Percentiles rank a stretch among this genome's conserved stretches.
Conservation (phyloP, 768 basidiomycete species). For the Tricholoma bakamatsutake region DNA sequence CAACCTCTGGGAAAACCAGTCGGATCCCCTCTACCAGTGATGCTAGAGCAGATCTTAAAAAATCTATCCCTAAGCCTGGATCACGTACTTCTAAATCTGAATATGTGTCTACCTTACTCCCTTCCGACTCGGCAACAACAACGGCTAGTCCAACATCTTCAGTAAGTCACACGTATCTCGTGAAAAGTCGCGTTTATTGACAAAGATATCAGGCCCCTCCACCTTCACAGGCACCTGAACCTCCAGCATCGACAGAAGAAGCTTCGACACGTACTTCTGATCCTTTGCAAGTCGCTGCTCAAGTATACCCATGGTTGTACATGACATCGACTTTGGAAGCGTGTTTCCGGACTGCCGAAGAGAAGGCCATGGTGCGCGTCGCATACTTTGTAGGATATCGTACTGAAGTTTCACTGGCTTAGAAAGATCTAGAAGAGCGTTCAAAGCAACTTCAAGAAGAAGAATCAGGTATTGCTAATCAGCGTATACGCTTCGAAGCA, state of each 20-base stretch:
- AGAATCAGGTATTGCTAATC: conserved; percentile 37
- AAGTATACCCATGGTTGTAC: conserved; percentile 53
- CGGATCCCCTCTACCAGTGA: background rate
- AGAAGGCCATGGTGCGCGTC: conserved; percentile 27
- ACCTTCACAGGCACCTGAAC: conserved; percentile 2
- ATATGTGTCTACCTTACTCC: background rate
- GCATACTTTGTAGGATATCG: background rate
- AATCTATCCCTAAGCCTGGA: background rate
- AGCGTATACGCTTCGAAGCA: conserved; percentile 35
- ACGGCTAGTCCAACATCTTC: background rate
- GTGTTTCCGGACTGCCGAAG: conserved; percentile 36
- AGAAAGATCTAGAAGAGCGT: conserved; percentile 33
- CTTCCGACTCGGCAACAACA: background rate
- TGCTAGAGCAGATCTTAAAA: background rate
- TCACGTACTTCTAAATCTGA: background rate
- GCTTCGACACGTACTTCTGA: conserved; percentile 28
- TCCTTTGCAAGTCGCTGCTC: conserved; percentile 43
- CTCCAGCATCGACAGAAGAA: conserved; percentile 1
- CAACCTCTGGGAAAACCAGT: background rate
- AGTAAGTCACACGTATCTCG: background rate
- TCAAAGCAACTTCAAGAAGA: conserved; percentile 28
- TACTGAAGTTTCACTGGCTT: background rate
- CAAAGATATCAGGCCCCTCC: conserved; percentile 1
- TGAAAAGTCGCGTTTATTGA: background rate
- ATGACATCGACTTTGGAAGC: conserved; percentile 55